These are phyloP conservation scores for Fusarium equiseti DNA, from an alignment of 2,329 filamentous ascomycete species.

Conservation along the genomic window DNA sequence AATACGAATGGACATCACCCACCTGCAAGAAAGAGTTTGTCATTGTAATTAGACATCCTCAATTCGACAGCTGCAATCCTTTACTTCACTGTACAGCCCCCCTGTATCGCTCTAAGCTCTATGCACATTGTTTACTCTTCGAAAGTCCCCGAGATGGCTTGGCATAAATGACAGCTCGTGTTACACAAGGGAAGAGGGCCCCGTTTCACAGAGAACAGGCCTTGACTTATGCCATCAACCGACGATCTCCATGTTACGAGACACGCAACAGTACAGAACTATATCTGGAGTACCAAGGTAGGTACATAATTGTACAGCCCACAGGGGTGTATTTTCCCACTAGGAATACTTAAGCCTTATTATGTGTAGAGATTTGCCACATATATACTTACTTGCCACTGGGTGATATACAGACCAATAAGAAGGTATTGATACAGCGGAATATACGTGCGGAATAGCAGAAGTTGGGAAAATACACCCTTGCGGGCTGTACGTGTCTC, in stretches of 20 bases:
- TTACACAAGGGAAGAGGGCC: conserved; percentile 12
- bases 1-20: no score
- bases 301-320: not conserved
- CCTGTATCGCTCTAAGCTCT: not conserved
- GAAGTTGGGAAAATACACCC: not conserved
- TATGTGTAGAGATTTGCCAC: no score
- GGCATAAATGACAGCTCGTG: conserved; percentile 30
- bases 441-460: no score
- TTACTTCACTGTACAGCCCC: not conserved
- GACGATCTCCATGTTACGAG: not conserved
- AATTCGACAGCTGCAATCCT: not conserved
- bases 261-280: not conserved
- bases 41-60: not conserved
- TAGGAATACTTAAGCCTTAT: no score
- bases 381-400: no score
- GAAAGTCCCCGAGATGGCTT: conserved; percentile 35
- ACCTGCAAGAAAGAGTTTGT: no score
- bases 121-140: not conserved
- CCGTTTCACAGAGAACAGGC: not conserved
- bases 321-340: no score
- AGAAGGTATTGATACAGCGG: no score
- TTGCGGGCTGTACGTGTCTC: not conserved
- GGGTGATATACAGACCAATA: no score
- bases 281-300: not conserved
- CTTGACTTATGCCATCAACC: conserved; percentile 1